Percentiles rank a stretch among this genome's conserved stretches.
phyloP scores from a whole-genome alignment of 2,329 filamentous ascomycete genomes.

The Alternaria arbusti region DNA sequence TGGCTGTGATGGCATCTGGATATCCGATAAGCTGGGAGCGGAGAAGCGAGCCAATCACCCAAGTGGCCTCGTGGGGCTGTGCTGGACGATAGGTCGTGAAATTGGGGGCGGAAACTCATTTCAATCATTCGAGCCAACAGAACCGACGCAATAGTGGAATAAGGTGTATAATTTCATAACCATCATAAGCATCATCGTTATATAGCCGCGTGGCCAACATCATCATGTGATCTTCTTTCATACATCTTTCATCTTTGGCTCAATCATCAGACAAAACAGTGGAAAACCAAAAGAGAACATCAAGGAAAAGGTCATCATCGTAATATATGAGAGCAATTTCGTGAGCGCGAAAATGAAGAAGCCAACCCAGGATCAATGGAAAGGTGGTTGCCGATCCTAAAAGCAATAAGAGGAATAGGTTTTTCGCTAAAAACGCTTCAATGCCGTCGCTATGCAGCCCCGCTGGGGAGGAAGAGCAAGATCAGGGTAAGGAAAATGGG shows the following conservation, averaged over 20 bases:
- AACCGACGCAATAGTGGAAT: background rate
- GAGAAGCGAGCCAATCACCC: background rate
- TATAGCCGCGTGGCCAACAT: slow-evolving; percentile 16
- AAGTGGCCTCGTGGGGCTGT: background rate
- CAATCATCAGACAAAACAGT: slow-evolving; percentile 5
- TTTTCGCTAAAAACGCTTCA: slow-evolving; percentile 44
- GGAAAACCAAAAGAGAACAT: background rate
- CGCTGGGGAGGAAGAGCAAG: slow-evolving; percentile 16
- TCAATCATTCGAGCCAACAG: background rate
- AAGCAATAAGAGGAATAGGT: background rate
- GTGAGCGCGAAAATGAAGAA: background rate
- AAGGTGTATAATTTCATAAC: slow-evolving; percentile 13
- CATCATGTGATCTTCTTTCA: slow-evolving; percentile 6
- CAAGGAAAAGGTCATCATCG: background rate
- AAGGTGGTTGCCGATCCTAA: slow-evolving; percentile 3
- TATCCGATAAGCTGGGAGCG: background rate
- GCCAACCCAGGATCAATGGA: slow-evolving; percentile 2
- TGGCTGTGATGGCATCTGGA: background rate
- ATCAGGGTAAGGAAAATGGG: slow-evolving; percentile 26
- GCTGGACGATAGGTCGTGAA: background rate
- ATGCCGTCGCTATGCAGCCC: slow-evolving; percentile 47
- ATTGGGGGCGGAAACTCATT: background rate
- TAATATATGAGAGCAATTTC: background rate
- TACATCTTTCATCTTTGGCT: slow-evolving; percentile 21
- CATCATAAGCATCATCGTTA: slow-evolving; percentile 15